Conservation (phyloP, 2,329 filamentous ascomycete genomes). For the Sporothrix globosa region DNA sequence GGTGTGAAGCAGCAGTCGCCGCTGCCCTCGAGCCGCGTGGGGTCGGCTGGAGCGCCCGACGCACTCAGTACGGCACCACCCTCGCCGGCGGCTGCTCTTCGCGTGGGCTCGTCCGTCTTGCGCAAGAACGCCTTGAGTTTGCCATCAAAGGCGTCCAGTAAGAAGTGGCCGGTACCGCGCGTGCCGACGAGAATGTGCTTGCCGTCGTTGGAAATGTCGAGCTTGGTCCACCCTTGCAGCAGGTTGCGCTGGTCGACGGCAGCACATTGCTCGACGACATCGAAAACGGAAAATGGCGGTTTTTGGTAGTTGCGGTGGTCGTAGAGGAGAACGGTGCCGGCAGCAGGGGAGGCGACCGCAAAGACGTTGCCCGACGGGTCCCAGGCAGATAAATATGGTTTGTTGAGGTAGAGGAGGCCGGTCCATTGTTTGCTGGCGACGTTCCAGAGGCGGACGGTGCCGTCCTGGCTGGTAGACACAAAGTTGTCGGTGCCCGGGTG, state of each 20-base stretch:
- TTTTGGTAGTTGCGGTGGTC: conserved; percentile 94
- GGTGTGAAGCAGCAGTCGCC: conserved; percentile 88
- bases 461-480: conserved; percentile 86
- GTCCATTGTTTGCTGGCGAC: conserved; percentile 77
- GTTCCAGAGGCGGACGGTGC: conserved; percentile 91
- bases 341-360: conserved; percentile 80
- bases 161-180: conserved; percentile 79
- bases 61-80: conserved; percentile 39
- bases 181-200: conserved; percentile 84
- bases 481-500: conserved; percentile 89
- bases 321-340: conserved; percentile 82
- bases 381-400: conserved; percentile 82
- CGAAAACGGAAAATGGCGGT: conserved; percentile 83
- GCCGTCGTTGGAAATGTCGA: conserved; percentile 96
- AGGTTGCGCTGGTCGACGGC: conserved; percentile 59
- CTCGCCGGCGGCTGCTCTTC: conserved; percentile 59
- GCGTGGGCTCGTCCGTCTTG: conserved; percentile 59
- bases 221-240: conserved; percentile 77
- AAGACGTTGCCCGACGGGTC: conserved; percentile 93
- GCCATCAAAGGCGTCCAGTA: conserved; percentile 92
- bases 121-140: conserved; percentile 73
- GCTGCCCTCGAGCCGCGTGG: conserved; percentile 56
- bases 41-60: conserved; percentile 41
- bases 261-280: conserved; percentile 65
- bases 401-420: conserved; percentile 78